phyloP scores from a whole-genome alignment of 495 filamentous ascomycete genomes.

The Barbatosphaeria neglecta region DNA sequence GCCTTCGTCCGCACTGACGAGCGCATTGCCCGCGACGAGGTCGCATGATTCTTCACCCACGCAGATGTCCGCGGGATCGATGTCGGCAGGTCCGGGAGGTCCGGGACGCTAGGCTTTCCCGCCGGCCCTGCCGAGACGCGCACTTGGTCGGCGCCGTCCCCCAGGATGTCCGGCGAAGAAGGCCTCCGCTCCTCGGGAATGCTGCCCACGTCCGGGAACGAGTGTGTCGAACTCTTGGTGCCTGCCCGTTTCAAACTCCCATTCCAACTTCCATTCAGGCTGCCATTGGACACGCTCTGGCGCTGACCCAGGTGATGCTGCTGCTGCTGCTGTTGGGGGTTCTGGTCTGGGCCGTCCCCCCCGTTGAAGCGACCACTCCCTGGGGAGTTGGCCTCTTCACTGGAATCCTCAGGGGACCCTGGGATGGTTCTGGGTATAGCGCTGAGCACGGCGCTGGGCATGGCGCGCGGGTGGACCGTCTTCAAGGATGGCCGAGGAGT shows the following conservation, averaged over 20 bases:
- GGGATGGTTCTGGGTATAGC: not conserved
- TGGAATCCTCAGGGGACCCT: not conserved
- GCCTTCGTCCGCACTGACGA: constrained; percentile 1
- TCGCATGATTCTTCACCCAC: constrained; percentile 14
- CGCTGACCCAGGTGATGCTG: too few species aligned
- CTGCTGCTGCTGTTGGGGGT: not conserved
- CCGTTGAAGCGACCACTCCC: not conserved
- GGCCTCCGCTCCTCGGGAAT: constrained; percentile 6
- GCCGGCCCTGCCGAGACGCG: constrained; percentile 7
- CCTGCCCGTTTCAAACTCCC: not conserved
- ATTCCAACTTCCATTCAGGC: too few species aligned
- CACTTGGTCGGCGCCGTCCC: constrained; percentile 10
- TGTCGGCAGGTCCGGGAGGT: not conserved
- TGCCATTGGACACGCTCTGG: not conserved
- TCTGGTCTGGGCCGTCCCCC: not conserved
- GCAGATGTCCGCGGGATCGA: constrained; percentile 10
- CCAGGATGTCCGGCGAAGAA: constrained; percentile 13
- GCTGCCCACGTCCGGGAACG: constrained; percentile 1
- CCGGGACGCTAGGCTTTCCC: not conserved
- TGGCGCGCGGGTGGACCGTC: not conserved
- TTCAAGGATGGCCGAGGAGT: not conserved
- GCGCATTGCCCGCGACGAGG: constrained; percentile 8
- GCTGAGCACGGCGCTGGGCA: not conserved
- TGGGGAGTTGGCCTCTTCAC: not conserved
- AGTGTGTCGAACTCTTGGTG: not conserved